A percentile compares a stretch with the other conserved stretches of the same genome.
Evolutionary conservation across 2,329 filamentous ascomycete genomes (phyloP).

Genomic region (Aspergillus sojae): DNA sequence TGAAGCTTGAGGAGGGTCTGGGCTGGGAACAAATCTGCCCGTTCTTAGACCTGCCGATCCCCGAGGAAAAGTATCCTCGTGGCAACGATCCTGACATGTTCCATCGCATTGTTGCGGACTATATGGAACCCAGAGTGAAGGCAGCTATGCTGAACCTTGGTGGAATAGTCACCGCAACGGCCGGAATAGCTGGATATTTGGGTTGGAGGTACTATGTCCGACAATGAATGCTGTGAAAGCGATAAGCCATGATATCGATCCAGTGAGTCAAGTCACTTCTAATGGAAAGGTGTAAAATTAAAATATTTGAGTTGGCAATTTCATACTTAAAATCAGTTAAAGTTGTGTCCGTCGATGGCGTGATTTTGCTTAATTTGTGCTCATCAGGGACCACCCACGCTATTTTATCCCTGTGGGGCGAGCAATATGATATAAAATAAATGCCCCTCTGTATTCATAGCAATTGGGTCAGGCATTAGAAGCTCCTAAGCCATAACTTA

Average conservation of each 20-base stretch:
- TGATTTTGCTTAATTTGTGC: neutral
- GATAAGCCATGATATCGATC: too few species aligned
- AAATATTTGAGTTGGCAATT: neutral
- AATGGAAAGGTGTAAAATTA: neutral
- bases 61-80: slow-evolving; percentile 23
- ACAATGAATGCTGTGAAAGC: neutral
- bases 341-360: neutral
- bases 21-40: slow-evolving; percentile 30
- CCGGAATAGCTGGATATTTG: slow-evolving; percentile 18
- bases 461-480: too few species aligned
- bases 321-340: neutral
- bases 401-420: neutral
- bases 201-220: slow-evolving; percentile 4
- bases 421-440: neutral
- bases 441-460: too few species aligned
- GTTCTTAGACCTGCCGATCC: slow-evolving; percentile 23
- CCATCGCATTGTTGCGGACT: slow-evolving; percentile 12
- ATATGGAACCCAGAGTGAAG: slow-evolving; percentile 17
- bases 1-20: slow-evolving; percentile 26
- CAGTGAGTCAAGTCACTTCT: too few species aligned
- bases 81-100: slow-evolving; percentile 27
- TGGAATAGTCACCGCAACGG: slow-evolving; percentile 11
- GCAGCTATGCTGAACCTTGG: slow-evolving; percentile 18
- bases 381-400: neutral
- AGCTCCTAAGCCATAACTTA: too few species aligned